Evolutionary conservation across 768 basidiomycete species (phyloP), one percentile per base, ranked within the genome.

Genomic region (Mycena rosella): DNA sequence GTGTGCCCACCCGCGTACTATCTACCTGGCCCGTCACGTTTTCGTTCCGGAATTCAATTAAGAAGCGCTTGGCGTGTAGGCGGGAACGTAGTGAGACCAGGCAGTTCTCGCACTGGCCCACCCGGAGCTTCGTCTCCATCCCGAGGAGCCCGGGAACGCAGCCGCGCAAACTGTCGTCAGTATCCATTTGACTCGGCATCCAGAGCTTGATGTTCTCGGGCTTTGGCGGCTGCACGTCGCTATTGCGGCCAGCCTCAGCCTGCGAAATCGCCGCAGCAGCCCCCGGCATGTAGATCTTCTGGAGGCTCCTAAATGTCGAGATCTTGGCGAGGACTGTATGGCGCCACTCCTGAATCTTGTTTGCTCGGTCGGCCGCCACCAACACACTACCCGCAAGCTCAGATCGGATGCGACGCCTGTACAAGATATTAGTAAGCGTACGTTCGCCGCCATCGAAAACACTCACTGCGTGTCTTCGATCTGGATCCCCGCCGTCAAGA

Each of bases 251-350:
- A 7, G 34, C 49, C 29, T 72, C 71, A 1, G 60, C 63, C 5
- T 24, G 49, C 34, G 13, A 49, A 6, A 65, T n/a, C 1, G 42
- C n/a, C 2, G 29, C 22, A 0, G 48, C 47, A 0, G 57, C 72
- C 6, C 66, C 72, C 1, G 72, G 70, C 56, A 62, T 66, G 24
- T 60, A 56, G 5, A 40, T 49, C 13, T 49, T 58, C 48, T 72
- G 65, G 0, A 62, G 44, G 0, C 18, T 5, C 0, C 67, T 36
- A 30, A 74, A 71, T 8, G 22, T 60, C 13, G 5, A 20, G 15
- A 71, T 17, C 36, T 69, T 67, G 7, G n/a, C 22, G 5, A 45
- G 15, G 18, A 73, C 32, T 0, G 61, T 38, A 13, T 34, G 34
- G 6, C 69, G 65, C 14, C 55, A 59, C 22, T 74, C 65, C 13